A percentile compares a stretch with the other conserved stretches of the same genome.
phyloP scores from a whole-genome alignment of 345 rosid genomes.

The Moricandia moricandioides region DNA sequence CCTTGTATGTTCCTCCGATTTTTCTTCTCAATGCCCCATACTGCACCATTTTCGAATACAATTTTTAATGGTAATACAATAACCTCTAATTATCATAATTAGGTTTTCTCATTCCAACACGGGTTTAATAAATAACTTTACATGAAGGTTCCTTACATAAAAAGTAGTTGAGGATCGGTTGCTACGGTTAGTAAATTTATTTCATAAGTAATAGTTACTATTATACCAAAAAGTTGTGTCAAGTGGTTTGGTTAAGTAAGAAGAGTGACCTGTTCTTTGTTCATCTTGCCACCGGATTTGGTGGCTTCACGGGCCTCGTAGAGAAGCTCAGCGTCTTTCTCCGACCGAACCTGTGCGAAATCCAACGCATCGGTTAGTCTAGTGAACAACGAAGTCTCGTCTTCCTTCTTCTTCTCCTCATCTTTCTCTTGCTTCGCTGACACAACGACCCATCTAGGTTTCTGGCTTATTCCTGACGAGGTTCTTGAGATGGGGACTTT shows the following conservation, averaged over 20 bases:
- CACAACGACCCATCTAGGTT: conserved; percentile 33
- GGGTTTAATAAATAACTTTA: background rate
- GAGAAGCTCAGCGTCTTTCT: conserved; percentile 75
- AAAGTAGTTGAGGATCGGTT: background rate
- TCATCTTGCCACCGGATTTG: conserved; percentile 65
- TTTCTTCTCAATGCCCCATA: conserved; percentile 92
- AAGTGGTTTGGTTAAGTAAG: background rate
- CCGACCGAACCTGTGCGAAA: conserved; percentile 74
- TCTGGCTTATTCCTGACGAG: conserved; percentile 24
- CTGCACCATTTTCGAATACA: conserved; percentile 41
- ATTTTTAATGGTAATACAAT: background rate
- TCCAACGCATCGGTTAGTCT: conserved; percentile 76
- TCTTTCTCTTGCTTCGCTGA: conserved; percentile 38
- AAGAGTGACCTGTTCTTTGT: conserved; percentile 59
- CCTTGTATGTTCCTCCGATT: conserved; percentile 92
- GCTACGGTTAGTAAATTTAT: background rate
- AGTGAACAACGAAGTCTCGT: conserved; percentile 63
- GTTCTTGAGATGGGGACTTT: conserved; percentile 22
- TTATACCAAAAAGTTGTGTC: background rate
- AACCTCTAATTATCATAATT: background rate
- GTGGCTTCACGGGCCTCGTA: conserved; percentile 72
- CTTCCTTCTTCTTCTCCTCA: conserved; percentile 39
- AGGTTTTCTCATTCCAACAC: background rate
- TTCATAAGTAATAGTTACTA: background rate
- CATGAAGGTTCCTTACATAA: background rate